A percentile compares a stretch with the other conserved stretches of the same genome.
Evolutionary conservation across 176 grass and related monocot genomes (phyloP).

Genomic region (Neostapfia colusana): DNA sequence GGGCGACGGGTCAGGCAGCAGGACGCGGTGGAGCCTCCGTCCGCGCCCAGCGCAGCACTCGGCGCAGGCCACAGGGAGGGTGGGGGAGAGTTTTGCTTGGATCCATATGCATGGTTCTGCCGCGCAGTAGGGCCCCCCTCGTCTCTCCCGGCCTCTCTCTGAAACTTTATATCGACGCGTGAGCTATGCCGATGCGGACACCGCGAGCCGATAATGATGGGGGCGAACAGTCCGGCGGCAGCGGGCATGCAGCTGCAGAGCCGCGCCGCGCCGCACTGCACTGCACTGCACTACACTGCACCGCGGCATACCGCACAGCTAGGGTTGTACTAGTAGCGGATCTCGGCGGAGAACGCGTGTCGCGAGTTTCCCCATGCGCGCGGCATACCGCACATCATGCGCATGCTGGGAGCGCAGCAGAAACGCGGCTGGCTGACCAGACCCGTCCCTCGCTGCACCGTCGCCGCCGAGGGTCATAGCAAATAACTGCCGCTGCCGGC

Average conservation of each 20-base stretch:
- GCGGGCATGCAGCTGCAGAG: neutral
- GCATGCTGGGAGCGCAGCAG: neutral
- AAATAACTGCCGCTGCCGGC: neutral
- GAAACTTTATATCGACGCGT: neutral
- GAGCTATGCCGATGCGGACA: slow-evolving; percentile 1
- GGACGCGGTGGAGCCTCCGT: neutral
- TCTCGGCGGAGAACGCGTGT: neutral
- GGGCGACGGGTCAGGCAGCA: slow-evolving; percentile 26
- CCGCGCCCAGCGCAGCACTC: too few relatives aligned
- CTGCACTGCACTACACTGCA: neutral
- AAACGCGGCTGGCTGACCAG: neutral
- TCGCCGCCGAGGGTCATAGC: neutral
- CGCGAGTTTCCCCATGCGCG: neutral
- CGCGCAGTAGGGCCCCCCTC: neutral
- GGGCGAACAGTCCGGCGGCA: slow-evolving; percentile 21
- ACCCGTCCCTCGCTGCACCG: neutral
- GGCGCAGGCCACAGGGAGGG: too few relatives aligned
- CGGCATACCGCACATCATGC: too few relatives aligned
- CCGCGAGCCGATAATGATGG: slow-evolving; percentile 26
- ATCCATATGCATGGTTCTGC: slow-evolving; percentile 19
- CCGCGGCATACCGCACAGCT: neutral
- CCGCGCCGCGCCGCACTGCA: neutral
- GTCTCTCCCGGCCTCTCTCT: too few relatives aligned
- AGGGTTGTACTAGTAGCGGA: neutral
- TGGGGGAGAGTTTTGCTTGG: slow-evolving; percentile 20